Percentiles rank a stretch among this genome's conserved stretches.
Evolutionary conservation across 306 rosid genomes (phyloP).

Genomic region (Quercus wislizeni): DNA sequence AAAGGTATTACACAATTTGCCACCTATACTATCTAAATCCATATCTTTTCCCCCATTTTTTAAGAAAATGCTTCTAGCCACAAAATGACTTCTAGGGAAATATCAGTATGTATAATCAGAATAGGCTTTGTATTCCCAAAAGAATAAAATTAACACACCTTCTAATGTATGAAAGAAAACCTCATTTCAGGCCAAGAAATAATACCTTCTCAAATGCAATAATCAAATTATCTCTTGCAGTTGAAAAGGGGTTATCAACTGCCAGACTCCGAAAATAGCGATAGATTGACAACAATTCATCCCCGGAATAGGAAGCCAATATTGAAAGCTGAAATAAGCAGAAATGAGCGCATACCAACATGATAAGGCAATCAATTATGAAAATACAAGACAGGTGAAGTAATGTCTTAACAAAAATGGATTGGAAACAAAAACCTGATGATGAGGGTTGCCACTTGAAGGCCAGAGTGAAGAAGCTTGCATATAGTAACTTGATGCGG

Average conservation of each 20-base stretch:
- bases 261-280: conserved; percentile 91
- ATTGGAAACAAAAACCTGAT: conserved; percentile 60
- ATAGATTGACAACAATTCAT: conserved; percentile 71
- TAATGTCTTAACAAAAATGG: not conserved
- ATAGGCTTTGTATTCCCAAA: not conserved
- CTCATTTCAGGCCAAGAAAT: not conserved
- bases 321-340: conserved; percentile 66
- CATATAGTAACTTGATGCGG: conserved; percentile 94
- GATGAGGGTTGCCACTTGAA: conserved; percentile 91
- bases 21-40: not conserved
- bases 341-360: not conserved
- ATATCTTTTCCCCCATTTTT: not conserved
- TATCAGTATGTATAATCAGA: not conserved
- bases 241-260: conserved; percentile 80
- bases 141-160: not conserved
- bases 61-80: not conserved
- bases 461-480: conserved; percentile 94
- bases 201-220: conserved; percentile 95
- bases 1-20: not conserved
- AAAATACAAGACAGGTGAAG: not conserved
- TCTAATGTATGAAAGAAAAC: not conserved
- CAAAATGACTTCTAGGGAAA: not conserved
- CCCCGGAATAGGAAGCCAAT: conserved; percentile 85
- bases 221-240: conserved; percentile 89
- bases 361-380: not conserved